A percentile compares a stretch with the other conserved stretches of the same genome.
phyloP scores from a whole-genome alignment of 257 asterid species.

The Orobanche coerulescens region DNA sequence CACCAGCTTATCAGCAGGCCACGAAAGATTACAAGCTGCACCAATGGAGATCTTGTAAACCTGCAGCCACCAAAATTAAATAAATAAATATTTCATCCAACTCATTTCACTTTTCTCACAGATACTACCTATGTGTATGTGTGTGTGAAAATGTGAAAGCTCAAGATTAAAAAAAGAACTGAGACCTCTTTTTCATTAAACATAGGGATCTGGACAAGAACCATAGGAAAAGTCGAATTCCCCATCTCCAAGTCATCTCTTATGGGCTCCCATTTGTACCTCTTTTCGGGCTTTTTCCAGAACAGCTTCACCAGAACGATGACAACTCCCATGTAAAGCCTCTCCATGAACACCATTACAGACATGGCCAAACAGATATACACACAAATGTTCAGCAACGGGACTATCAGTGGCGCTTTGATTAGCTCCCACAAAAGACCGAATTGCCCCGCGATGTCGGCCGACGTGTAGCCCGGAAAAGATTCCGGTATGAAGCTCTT shows the following conservation, averaged over 20 bases:
- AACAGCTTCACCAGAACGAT: constrained; percentile 71
- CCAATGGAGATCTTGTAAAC: constrained; percentile 73
- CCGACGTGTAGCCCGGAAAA: constrained; percentile 48
- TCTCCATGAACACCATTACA: constrained; percentile 80
- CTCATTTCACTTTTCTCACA: background rate
- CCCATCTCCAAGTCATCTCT: constrained; percentile 62
- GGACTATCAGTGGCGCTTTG: constrained; percentile 73
- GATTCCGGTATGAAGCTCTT: constrained; percentile 43
- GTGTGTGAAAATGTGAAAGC: background rate
- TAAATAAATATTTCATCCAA: background rate
- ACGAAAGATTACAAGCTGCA: constrained; percentile 57
- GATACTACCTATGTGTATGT: background rate
- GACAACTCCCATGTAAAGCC: constrained; percentile 89
- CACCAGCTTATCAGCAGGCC: constrained; percentile 61
- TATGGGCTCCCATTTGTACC: constrained; percentile 77
- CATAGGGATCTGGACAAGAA: constrained; percentile 71
- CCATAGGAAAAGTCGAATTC: constrained; percentile 36
- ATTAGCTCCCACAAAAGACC: constrained; percentile 78
- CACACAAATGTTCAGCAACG: constrained; percentile 52
- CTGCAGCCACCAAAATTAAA: constrained; percentile 22
- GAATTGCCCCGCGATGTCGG: constrained; percentile 50
- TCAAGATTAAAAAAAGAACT: background rate
- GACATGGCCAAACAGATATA: constrained; percentile 74
- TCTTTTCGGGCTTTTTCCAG: constrained; percentile 72
- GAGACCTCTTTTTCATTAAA: constrained; percentile 55